Base-by-base conservation (phyloP, 1,284 basidiomycete species). In the Leccinum subrobustum region DNA sequence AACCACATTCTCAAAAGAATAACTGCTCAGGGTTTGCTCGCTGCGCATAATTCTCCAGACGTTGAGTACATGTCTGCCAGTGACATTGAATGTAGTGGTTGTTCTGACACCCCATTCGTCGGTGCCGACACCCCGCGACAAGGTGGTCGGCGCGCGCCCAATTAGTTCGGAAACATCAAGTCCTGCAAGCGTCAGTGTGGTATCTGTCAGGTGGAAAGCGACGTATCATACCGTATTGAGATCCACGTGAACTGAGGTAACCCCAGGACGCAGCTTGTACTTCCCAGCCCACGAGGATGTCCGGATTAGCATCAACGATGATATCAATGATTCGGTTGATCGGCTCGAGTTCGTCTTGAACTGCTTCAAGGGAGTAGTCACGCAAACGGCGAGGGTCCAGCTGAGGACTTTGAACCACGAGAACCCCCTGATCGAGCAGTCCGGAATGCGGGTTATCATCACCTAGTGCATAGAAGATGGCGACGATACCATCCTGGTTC, bases 261-360 rank as follows among this genome's bases (percentile, higher is more conserved):
- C 95, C 95, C 96, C 96, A 99, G 1, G 92, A 95, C 0, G 84
- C 80, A 16, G 83, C 82, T 70, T 98, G 93, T 12, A 97, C 82
- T 66, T 99, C 96, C 92, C 94, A 98, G 8, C 96, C 96, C 0
- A 87, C 83, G 2, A 99, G 72, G 50, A 98, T 89, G 72, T 99
- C 96, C 0, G 96, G 96, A 74, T 99, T 95, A 68, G 92, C 79
- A 0, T 87, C 83, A 25, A 87, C 75, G 2, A 97, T 84, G 23
- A 88, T 76, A 69, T 98, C 94, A 31, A 94, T 80, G 7, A 95
- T 70, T 52, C 78, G 78, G 67, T 96, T 96, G 61, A 98, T 78
- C 16, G 98, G 76, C 31, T 95, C 95, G 11, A 95, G 77, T 76
- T 99, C 96, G 53, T 75, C 82, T 0, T 85, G 76, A 14, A 93